Base-by-base conservation (phyloP, 257 asterid species). In the Cynanchum wilfordii region DNA sequence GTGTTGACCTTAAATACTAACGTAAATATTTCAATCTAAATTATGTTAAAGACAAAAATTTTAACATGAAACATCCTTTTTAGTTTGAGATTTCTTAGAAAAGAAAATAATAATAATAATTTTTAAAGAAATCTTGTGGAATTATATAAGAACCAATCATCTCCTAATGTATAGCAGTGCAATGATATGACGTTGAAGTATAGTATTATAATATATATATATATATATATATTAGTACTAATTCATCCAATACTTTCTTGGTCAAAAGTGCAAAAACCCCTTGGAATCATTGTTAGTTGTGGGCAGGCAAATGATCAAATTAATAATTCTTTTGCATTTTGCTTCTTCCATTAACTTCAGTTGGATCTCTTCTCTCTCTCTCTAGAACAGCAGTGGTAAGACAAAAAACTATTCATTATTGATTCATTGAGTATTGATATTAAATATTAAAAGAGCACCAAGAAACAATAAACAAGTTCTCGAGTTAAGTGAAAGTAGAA, bases 201-300 rank as follows among this genome's bases (percentile, higher is more conserved):
- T n/a, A n/a, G n/a, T n/a, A n/a, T n/a, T n/a, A n/a, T n/a, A n/a
- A n/a, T n/a, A n/a, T n/a, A n/a, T n/a, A n/a, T n/a, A n/a, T n/a
- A n/a, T n/a, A n/a, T n/a, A n/a, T n/a, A n/a, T n/a, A n/a, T 42
- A 74, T 70, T 67, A 66, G 50, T 76, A 69, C 66, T 57, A 29
- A 70, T 68, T 74, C 73, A 69, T 79, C 57, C 75, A 74, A 76
- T 81, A 81, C 25, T 76, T 77, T 72, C 76, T 69, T 80, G 87
- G 93, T 89, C 93, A 89, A 89, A 89, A 84, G 87, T 69, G 78
- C 69, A 25, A 42, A 54, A 20, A 10, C 57, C n/a, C 15, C 68
- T 73, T 82, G 87, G 86, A 84, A 87, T 85, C 87, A 79, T 60
- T 79, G 77, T 83, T 84, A 63, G 90, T 78, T 84, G 86, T 0